A percentile compares a stretch with the other conserved stretches of the same genome.
Conservation (phyloP, 805 yeast species). For the Ogataea trehalophila region DNA sequence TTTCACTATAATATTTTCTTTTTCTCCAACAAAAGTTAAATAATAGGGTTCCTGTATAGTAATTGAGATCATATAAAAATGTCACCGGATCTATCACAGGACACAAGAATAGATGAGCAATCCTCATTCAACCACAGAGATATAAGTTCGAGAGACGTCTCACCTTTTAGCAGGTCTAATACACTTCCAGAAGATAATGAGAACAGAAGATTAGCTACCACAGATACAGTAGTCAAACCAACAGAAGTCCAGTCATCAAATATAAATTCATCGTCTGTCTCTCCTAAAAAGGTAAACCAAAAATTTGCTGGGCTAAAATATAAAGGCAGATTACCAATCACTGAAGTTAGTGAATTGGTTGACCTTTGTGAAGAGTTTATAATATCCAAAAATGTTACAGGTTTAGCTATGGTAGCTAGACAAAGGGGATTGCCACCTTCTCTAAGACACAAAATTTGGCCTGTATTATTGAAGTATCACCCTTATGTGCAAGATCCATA, state of each 20-base stretch:
- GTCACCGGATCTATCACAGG: too few species aligned
- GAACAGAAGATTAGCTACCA: too few species aligned
- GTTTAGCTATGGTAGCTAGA: constrained; percentile 75
- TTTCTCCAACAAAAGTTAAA: too few species aligned
- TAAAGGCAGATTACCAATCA: constrained; percentile 38
- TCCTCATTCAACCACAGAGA: too few species aligned
- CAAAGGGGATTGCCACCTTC: constrained; percentile 83
- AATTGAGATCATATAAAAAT: too few species aligned
- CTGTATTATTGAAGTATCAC: constrained; percentile 70
- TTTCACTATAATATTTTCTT: too few species aligned
- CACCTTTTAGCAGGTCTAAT: too few species aligned
- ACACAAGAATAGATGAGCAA: too few species aligned
- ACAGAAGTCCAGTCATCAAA: not conserved
- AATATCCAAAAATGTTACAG: constrained; percentile 58
- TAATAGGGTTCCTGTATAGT: too few species aligned
- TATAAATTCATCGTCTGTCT: constrained; percentile 1
- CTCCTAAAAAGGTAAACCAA: constrained; percentile 9
- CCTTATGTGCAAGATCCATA: constrained; percentile 80
- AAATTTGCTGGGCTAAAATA: constrained; percentile 22
- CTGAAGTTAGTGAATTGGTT: constrained; percentile 45
- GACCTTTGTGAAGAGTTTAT: constrained; percentile 53
- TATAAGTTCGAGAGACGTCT: too few species aligned
- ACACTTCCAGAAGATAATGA: too few species aligned
- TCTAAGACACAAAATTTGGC: constrained; percentile 79
- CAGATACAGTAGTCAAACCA: not conserved